Evolutionary conservation across 805 yeast genomes (phyloP).

Genomic region (Schwanniomyces occidentalis): DNA sequence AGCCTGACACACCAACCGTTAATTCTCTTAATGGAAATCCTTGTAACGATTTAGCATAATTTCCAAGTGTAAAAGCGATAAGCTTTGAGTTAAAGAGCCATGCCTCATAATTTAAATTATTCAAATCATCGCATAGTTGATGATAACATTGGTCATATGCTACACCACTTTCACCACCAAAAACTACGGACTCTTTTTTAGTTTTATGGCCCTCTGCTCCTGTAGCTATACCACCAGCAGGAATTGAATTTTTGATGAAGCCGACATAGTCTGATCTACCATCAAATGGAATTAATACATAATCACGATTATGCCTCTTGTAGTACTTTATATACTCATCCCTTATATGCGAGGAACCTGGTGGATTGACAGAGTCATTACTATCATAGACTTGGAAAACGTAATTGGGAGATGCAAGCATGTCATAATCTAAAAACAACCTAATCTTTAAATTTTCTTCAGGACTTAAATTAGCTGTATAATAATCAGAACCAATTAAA

Average conservation of each 20-base stretch:
- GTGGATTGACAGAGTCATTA: slow-evolving; percentile 44
- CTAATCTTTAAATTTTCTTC: slow-evolving; percentile 53
- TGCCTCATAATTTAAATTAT: slow-evolving; percentile 79
- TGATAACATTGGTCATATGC: slow-evolving; percentile 87
- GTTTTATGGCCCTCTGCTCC: slow-evolving; percentile 87
- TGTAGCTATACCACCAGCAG: slow-evolving; percentile 93
- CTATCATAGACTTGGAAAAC: slow-evolving; percentile 2
- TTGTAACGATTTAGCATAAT: slow-evolving; percentile 73
- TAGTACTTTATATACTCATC: slow-evolving; percentile 73
- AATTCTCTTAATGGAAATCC: slow-evolving; percentile 71
- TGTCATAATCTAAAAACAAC: slow-evolving; percentile 4
- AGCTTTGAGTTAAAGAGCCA: slow-evolving; percentile 80
- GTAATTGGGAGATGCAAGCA: slow-evolving; percentile 4
- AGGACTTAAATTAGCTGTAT: slow-evolving; percentile 62
- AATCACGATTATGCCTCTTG: slow-evolving; percentile 62
- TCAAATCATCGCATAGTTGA: slow-evolving; percentile 75
- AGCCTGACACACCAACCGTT: background rate
- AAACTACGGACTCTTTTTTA: slow-evolving; percentile 51
- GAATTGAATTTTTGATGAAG: slow-evolving; percentile 82
- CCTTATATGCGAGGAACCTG: slow-evolving; percentile 80
- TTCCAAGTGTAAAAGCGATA: slow-evolving; percentile 90
- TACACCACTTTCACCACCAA: slow-evolving; percentile 67
- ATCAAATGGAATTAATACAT: slow-evolving; percentile 84
- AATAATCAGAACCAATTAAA: slow-evolving; percentile 77
- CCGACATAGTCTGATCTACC: slow-evolving; percentile 96